phyloP scores from a whole-genome alignment of 1,139 yeast genomes.

The Ogataea hybrid region DNA sequence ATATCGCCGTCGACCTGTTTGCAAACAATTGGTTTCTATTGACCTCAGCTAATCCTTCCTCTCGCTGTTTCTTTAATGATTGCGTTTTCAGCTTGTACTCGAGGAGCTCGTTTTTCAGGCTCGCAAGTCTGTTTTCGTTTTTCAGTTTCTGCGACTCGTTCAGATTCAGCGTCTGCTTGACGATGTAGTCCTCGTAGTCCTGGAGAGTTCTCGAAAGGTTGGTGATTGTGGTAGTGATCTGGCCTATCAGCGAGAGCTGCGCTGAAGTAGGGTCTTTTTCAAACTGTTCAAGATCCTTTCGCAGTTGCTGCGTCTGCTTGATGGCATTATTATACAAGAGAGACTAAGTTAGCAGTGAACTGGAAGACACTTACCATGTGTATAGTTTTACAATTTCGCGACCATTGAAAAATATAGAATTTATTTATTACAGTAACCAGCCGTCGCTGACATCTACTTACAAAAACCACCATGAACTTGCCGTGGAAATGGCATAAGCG shows the following conservation, averaged over 20 bases:
- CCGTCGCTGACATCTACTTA: too few relatives aligned
- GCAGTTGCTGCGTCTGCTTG: slow-evolving; percentile 74
- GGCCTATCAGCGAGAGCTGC: slow-evolving; percentile 68
- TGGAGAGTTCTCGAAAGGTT: slow-evolving; percentile 72
- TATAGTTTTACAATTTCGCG: slow-evolving; percentile 9
- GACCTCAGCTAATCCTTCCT: slow-evolving; percentile 37
- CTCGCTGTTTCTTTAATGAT: slow-evolving; percentile 62
- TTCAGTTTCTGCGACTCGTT: slow-evolving; percentile 57
- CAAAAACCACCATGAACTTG: too few relatives aligned
- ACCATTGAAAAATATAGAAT: neutral
- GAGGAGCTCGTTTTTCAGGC: slow-evolving; percentile 57
- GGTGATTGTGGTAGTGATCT: slow-evolving; percentile 79
- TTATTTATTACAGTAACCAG: too few relatives aligned
- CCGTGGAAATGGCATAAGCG: too few relatives aligned
- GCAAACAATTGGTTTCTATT: slow-evolving; percentile 40
- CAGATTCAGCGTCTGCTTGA: slow-evolving; percentile 45
- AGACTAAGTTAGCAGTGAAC: slow-evolving; percentile 43
- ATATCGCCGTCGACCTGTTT: slow-evolving; percentile 44
- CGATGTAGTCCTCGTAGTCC: slow-evolving; percentile 68
- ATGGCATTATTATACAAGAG: slow-evolving; percentile 86
- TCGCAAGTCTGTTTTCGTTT: slow-evolving; percentile 59
- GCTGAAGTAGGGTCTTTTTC: slow-evolving; percentile 66
- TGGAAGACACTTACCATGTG: slow-evolving; percentile 9
- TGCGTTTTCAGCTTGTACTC: slow-evolving; percentile 60
- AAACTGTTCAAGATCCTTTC: slow-evolving; percentile 64